phyloP scores from a whole-genome alignment of 768 basidiomycete genomes.

The Suillus tomentosus region DNA sequence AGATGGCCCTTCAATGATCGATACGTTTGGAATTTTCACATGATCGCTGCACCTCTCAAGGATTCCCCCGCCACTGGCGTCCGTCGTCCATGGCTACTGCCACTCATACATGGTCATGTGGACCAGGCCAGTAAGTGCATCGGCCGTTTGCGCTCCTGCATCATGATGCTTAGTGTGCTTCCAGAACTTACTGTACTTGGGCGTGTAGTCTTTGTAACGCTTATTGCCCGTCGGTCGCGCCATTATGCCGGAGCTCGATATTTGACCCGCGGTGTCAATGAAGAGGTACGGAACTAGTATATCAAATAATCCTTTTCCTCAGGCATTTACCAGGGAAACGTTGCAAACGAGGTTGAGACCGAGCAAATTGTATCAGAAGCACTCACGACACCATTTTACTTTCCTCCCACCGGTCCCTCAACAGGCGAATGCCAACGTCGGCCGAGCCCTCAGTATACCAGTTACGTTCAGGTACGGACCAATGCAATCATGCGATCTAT shows the following conservation, averaged over 20 bases:
- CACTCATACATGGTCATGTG: constrained; percentile 93
- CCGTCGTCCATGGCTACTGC: constrained; percentile 82
- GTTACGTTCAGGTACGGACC: constrained; percentile 79
- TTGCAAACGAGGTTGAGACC: constrained; percentile 98
- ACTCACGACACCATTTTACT: constrained; percentile 86
- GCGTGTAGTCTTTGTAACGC: constrained; percentile 86
- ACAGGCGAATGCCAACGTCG: constrained; percentile 44
- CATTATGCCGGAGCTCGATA: constrained; percentile 97
- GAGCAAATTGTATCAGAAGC: constrained; percentile 97
- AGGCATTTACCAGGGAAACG: constrained; percentile 71
- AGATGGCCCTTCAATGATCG: constrained; percentile 80
- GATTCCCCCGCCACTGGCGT: constrained; percentile 38
- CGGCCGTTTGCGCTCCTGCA: background rate
- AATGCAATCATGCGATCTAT: background rate
- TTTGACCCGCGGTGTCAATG: constrained; percentile 91
- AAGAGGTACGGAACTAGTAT: constrained; percentile 56
- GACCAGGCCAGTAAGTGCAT: constrained; percentile 92
- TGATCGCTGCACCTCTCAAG: constrained; percentile 71
- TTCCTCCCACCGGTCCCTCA: constrained; percentile 48
- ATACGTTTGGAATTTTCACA: constrained; percentile 94
- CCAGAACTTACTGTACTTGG: constrained; percentile 89
- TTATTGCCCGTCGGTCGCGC: constrained; percentile 93
- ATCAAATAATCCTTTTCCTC: background rate
- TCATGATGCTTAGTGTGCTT: background rate
- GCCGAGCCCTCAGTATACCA: constrained; percentile 87